Evolutionary conservation across 2,329 filamentous ascomycete genomes (phyloP), one percentile per base, ranked within the genome.

Genomic region (Colletotrichum sp.): DNA sequence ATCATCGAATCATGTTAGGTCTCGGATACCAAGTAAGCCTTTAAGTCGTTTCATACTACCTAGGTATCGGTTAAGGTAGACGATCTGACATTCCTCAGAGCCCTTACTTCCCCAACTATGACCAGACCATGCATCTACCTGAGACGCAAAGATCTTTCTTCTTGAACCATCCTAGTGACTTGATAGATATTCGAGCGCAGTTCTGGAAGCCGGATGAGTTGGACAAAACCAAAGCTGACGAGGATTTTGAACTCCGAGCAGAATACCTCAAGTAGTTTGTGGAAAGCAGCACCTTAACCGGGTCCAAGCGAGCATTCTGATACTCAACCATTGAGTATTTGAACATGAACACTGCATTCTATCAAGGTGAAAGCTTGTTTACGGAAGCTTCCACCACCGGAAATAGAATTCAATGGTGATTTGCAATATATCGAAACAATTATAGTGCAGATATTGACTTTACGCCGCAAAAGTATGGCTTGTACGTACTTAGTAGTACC

Each of bases 1-100:
- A 87, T 7, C 86, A 88, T 18, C 83, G 90, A 21, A 86, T 92
- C 30, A 92, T 92, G 90, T 81, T 92, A 18, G 90, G 65, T 34
- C 65, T 68, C 13, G 65, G 65, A 34, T 68, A 68, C 28, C 65
- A 68, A 26, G 65, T 68, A 30, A 34, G 65, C 21, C 16, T 30
- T 32, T 8, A 2, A 13, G 59, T 36, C 44, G 12, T 52, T 2
- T 4, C 15, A n/a, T 34, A 32, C 34, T 34, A 32, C 32, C 6
- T 2, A 36, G 34, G 13, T 16, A 30, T 28, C 16, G 2, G 6
- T 18, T 9, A 60, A 32, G 26, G 5, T n/a, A 18, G 57, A 1
- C 7, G 3, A 6, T 7, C 64, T 66, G 64, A 66, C 26, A 30
- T 8, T 8, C 2, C 7, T 15, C 44, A 68, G 65, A 68, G 65